Base-by-base conservation (phyloP, 345 rosid species). In the Sisymbrium altissimum region DNA sequence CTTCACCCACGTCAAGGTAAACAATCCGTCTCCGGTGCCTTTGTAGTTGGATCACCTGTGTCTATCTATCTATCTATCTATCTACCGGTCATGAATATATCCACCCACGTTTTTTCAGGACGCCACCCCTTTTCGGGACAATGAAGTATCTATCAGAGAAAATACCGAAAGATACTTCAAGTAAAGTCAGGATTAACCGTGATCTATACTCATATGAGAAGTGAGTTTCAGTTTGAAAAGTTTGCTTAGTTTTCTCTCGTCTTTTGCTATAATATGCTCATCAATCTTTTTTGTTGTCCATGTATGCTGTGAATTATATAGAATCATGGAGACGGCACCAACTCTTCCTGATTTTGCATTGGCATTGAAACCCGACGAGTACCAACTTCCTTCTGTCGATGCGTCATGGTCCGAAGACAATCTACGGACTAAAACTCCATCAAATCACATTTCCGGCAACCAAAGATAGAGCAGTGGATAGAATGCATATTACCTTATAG, bases 291-390 rank as follows among this genome's bases (percentile, higher is more conserved):
- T 27, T 9, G 40, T 49, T 58, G n/a, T 50, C 13, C 17, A 56
- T 56, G 8, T 32, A 41, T 38, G 17, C 11, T 32, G 45, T 13
- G n/a, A n/a, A 52, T n/a, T 58, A 52, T 69, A 52, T 66, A 94
- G 98, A 82, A 87, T 88, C 75, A 88, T 84, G 90, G 98, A 91
- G 86, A 89, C 96, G 3, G 96, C 97, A 15, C 98, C 98, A 0
- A 84, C 91, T 3, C 83, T 94, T 73, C 98, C 98, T 7, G 98
- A 91, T 81, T 94, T 94, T 69, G 85, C 89, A 5, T 78, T 94
- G 85, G 90, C 98, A 11, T 75, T 94, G 80, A 91, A 88, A 83
- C 96, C 98, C 0, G 97, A 94, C 29, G 96, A 94, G 9, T 94
- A 82, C 79, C 90, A 87, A 75, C 91, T 94, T 11, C 97, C 98